Base-by-base conservation (phyloP, 1,284 basidiomycete species). In the Serendipita sp. region DNA sequence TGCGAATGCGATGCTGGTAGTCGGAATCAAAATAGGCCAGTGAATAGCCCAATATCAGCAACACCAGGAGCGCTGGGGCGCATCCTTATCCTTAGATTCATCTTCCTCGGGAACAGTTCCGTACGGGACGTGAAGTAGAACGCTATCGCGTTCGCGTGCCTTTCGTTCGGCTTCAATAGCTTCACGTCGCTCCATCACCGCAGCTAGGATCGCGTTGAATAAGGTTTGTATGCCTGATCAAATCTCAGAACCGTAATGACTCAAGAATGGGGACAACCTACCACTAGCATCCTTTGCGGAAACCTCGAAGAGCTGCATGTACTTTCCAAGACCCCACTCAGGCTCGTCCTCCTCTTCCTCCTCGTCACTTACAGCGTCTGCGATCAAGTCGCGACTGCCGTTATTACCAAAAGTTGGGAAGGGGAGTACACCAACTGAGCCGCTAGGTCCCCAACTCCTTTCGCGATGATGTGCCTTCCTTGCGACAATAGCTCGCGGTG, bases 241-340 rank as follows among this genome's bases (percentile, higher is more conserved):
- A 41, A 63, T 41, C 58, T 67, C 43, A 67, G 66, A 49, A 58
- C 47, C 43, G 49, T 1, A 55, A 61, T 30, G 29, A 26, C 32
- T n/a, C 63, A 32, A 50, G 17, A 29, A 53, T 58, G 8, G 15
- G 64, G 22, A 47, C 34, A 4, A 72, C 84, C 69, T 66, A 90
- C 89, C 90, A 55, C 74, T 71, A 69, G 88, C 85, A 69, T 91
- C 88, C 73, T 91, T 91, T 63, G 89, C 85, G 62, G 87, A 91
- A 32, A 91, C 88, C 70, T 93, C 89, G 67, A 88, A 88, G 15
- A 91, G 77, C 69, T 87, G 84, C 84, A 91, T 89, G 64, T 82
- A 86, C 69, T 85, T 86, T 70, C 79, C 82, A 44, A 88, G 76
- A 6, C 87, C 87, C 85, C 86, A 89, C 68, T 89, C 84, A 49